phyloP scores from a whole-genome alignment of 2,329 filamentous ascomycete species.

The Fusarium keratoplasticum region DNA sequence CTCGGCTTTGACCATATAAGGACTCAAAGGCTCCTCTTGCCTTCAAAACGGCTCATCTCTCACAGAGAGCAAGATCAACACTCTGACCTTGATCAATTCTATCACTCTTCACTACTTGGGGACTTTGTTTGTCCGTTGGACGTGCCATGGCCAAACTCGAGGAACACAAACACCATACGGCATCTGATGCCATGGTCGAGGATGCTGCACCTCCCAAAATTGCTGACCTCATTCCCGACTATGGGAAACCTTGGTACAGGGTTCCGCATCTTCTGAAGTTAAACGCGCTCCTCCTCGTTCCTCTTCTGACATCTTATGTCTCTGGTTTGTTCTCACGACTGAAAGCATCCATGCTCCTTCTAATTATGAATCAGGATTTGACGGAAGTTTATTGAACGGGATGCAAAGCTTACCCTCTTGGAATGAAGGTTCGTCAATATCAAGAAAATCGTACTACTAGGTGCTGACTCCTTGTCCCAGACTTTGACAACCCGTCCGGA shows the following conservation, averaged over 20 bases:
- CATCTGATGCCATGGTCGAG: neutral
- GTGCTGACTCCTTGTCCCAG: neutral
- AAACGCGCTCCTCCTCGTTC: constrained; percentile 49
- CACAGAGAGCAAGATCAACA: neutral
- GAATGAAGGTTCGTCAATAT: constrained; percentile 41
- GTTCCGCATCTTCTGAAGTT: neutral
- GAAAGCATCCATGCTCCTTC: too few species aligned
- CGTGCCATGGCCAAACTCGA: neutral
- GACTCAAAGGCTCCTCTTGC: neutral
- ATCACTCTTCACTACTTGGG: neutral
- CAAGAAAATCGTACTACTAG: neutral
- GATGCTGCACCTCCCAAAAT: neutral
- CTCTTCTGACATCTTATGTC: constrained; percentile 48
- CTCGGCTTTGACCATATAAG: neutral
- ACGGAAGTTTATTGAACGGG: constrained; percentile 50
- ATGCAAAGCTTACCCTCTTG: constrained; percentile 52
- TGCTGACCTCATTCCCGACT: neutral
- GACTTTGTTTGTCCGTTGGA: neutral
- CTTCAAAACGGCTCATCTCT: neutral
- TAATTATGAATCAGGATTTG: too few species aligned
- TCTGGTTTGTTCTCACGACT: constrained; percentile 45
- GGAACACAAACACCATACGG: neutral
- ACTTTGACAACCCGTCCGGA: constrained; percentile 48
- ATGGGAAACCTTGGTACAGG: constrained; percentile 6
- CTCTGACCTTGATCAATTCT: neutral